phyloP scores from a whole-genome alignment of 2,329 filamentous ascomycete genomes.

The Aspergillus oerlinghausenensis region DNA sequence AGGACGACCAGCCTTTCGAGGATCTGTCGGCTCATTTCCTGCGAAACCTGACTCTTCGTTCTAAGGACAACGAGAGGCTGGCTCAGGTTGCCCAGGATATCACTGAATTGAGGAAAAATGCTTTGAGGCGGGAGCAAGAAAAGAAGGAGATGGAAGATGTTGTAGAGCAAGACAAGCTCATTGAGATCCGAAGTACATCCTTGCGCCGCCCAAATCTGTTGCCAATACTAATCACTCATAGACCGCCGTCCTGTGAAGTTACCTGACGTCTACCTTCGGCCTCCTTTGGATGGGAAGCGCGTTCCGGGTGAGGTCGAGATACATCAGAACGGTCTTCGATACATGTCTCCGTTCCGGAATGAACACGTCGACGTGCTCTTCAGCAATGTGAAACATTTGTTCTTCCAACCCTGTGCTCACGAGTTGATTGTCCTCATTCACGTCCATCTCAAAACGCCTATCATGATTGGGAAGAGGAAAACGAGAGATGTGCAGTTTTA shows the following conservation, averaged over 20 bases:
- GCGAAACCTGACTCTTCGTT: constrained; percentile 89
- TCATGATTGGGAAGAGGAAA: constrained; percentile 98
- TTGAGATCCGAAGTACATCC: constrained; percentile 81
- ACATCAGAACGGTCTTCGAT: constrained; percentile 97
- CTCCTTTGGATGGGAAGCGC: constrained; percentile 92
- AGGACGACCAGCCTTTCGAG: constrained; percentile 97
- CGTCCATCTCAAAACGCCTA: constrained; percentile 94
- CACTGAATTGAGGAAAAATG: constrained; percentile 91
- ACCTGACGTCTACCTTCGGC: constrained; percentile 92
- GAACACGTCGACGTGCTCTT: constrained; percentile 93
- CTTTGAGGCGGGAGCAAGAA: constrained; percentile 88
- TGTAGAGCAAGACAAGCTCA: constrained; percentile 94
- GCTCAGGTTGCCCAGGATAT: constrained; percentile 89
- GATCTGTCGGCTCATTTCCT: constrained; percentile 95
- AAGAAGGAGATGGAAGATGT: constrained; percentile 99
- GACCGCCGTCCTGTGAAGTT: constrained; percentile 85
- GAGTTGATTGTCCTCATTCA: constrained; percentile 98
- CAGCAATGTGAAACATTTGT: constrained; percentile 96
- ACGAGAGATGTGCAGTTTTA: constrained; percentile 99
- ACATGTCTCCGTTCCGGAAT: constrained; percentile 73
- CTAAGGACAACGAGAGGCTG: constrained; percentile 81
- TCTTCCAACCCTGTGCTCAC: constrained; percentile 96
- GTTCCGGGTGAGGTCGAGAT: constrained; percentile 95
- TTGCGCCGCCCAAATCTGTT: neutral
- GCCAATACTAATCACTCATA: constrained; percentile 29